Conservation (phyloP, 2,329 filamentous ascomycete species). For the Neonectria sp. region DNA sequence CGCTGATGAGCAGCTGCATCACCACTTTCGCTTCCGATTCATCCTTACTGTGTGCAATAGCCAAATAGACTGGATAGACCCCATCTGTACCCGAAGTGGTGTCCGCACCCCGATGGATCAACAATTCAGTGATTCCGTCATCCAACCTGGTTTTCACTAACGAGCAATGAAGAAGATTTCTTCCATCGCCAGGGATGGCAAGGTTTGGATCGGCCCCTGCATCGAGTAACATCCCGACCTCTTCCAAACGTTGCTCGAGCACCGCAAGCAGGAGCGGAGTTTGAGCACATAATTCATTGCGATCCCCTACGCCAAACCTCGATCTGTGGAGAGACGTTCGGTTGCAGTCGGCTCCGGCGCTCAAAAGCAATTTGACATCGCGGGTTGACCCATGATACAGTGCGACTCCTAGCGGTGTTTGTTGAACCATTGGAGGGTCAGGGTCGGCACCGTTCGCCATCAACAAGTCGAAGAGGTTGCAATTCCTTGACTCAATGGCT, state of each 20-base stretch:
- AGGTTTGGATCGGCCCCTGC: slow-evolving; percentile 48
- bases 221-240: slow-evolving; percentile 48
- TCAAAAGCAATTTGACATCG: neutral
- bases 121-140: neutral
- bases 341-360: neutral
- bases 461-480: neutral
- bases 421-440: neutral
- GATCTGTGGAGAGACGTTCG: too few relatives aligned
- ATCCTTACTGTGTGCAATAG: neutral
- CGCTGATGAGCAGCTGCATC: neutral
- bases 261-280: neutral
- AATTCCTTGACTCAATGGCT: neutral
- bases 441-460: neutral
- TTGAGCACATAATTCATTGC: too few relatives aligned
- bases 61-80: slow-evolving; percentile 12
- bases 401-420: neutral
- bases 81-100: slow-evolving; percentile 27
- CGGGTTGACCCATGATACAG: fast-evolving
- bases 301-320: too few relatives aligned
- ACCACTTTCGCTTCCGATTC: neutral
- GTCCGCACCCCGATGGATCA: slow-evolving; percentile 26
- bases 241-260: slow-evolving; percentile 33
- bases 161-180: neutral
- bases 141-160: fast-evolving
- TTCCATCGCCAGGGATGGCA: neutral